Conservation (phyloP, 2,329 filamentous ascomycete species). For the Tolypocladium tundrense region DNA sequence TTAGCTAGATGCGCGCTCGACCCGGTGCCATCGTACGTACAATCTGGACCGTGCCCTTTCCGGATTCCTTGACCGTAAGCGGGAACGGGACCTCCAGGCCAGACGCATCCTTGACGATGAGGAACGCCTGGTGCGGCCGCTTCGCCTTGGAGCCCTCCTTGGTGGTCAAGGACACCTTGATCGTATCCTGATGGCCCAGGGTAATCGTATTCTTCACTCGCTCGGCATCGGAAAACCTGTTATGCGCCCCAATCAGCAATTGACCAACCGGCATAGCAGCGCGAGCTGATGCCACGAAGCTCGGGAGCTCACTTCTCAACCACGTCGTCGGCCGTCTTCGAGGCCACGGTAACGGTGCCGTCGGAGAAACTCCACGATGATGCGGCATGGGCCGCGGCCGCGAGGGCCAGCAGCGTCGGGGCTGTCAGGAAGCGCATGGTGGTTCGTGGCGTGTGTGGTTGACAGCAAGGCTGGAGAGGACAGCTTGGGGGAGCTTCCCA, state of each 20-base stretch:
- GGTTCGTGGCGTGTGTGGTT: conserved; percentile 9
- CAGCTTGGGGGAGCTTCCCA: conserved; percentile 17
- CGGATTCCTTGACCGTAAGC: conserved; percentile 73
- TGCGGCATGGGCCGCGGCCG: conserved; percentile 40
- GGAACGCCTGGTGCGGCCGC: conserved; percentile 88
- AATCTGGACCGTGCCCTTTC: conserved; percentile 76
- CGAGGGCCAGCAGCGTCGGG: conserved; percentile 33
- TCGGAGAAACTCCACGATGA: conserved; percentile 66
- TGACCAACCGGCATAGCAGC: not conserved
- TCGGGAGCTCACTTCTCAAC: conserved; percentile 54
- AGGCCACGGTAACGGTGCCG: conserved; percentile 53
- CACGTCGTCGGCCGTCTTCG: conserved; percentile 51
- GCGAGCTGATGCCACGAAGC: not conserved
- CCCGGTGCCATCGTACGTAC: conserved; percentile 40
- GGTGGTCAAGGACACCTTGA: conserved; percentile 75
- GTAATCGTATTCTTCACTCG: conserved; percentile 53
- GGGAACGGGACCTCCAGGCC: conserved; percentile 83
- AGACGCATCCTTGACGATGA: conserved; percentile 67
- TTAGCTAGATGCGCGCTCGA: conserved; percentile 13
- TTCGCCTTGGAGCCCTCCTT: conserved; percentile 69
- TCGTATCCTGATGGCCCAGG: conserved; percentile 57
- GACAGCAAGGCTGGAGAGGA: conserved; percentile 14
- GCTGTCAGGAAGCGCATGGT: conserved; percentile 28
- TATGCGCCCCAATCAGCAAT: not conserved
- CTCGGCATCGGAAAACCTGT: conserved; percentile 48